Conservation (phyloP, 495 filamentous ascomycete species). For the Jackrogersella multiformis region DNA sequence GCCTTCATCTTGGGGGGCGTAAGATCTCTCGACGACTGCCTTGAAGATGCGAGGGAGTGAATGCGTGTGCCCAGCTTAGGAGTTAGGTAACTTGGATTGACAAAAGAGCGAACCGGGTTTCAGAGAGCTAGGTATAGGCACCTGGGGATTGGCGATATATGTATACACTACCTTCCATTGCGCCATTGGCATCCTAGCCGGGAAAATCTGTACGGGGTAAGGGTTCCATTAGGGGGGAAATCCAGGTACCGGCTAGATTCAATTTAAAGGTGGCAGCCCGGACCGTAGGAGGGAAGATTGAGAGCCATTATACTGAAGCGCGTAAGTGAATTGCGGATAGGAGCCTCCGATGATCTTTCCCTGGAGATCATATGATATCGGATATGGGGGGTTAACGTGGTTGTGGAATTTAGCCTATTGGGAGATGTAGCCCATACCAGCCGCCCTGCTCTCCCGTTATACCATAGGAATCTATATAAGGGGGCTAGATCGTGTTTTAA, state of each 20-base stretch:
- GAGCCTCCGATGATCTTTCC: constrained; percentile 36
- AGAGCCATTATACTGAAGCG: constrained; percentile 17
- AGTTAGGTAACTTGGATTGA: background rate
- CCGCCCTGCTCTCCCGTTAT: constrained; percentile 12
- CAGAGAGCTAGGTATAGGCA: background rate
- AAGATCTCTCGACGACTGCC: background rate
- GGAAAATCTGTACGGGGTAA: constrained; percentile 14
- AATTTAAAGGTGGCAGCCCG: constrained; percentile 37
- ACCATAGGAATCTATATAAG: constrained; percentile 18
- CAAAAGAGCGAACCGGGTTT: background rate
- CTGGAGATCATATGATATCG: constrained; percentile 31
- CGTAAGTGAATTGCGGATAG: constrained; percentile 32
- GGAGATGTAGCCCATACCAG: constrained; percentile 4
- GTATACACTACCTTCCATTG: background rate
- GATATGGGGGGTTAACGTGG: constrained; percentile 3
- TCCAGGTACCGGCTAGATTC: constrained; percentile 26
- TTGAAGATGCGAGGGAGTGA: background rate
- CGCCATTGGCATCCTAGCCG: constrained; percentile 15
- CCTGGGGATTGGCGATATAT: constrained; percentile 24
- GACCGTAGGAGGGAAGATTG: constrained; percentile 23
- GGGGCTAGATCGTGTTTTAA: constrained; percentile 8
- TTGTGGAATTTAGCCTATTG: constrained; percentile 44
- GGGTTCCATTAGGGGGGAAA: constrained; percentile 13
- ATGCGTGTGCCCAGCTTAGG: background rate
- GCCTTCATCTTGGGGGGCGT: constrained; percentile 45